Evolutionary conservation across 2,329 filamentous ascomycete genomes (phyloP).

Genomic region (Xylaria polymorpha): DNA sequence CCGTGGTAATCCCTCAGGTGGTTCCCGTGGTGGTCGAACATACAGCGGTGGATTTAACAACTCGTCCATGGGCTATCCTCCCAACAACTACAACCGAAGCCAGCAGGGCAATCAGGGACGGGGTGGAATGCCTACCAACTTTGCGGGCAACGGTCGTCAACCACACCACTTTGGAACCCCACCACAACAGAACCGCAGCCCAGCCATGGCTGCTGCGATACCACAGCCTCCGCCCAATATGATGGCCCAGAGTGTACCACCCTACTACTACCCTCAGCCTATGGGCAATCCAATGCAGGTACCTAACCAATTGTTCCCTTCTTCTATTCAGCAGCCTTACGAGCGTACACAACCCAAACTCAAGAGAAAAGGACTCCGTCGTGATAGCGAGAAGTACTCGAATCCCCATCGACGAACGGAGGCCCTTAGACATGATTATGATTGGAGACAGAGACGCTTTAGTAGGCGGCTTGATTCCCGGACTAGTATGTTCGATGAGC

Average conservation of each 20-base stretch:
- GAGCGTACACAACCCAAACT: slow-evolving; percentile 54
- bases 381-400: slow-evolving; percentile 61
- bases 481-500: slow-evolving; percentile 46
- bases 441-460: slow-evolving; percentile 56
- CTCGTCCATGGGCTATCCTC: slow-evolving; percentile 57
- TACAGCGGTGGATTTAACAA: slow-evolving; percentile 63
- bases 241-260: slow-evolving; percentile 65
- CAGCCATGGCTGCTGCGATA: slow-evolving; percentile 69
- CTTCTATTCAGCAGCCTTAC: slow-evolving; percentile 52
- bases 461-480: slow-evolving; percentile 59
- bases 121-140: slow-evolving; percentile 59
- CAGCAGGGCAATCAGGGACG: slow-evolving; percentile 60
- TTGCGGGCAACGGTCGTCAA: slow-evolving; percentile 57
- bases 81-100: slow-evolving; percentile 54
- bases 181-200: slow-evolving; percentile 56
- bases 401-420: slow-evolving; percentile 55
- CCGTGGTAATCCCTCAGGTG: slow-evolving; percentile 65
- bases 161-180: slow-evolving; percentile 56
- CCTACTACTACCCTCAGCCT: slow-evolving; percentile 70
- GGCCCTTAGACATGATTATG: slow-evolving; percentile 52
- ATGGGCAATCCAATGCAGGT: slow-evolving; percentile 66
- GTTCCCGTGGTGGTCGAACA: slow-evolving; percentile 62
- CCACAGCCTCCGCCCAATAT: slow-evolving; percentile 71
- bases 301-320: slow-evolving; percentile 67
- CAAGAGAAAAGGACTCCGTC: slow-evolving; percentile 58